These are phyloP conservation scores for Beauveria varroae DNA, from an alignment of 2,329 filamentous ascomycete genomes.

Conservation along the genomic window DNA sequence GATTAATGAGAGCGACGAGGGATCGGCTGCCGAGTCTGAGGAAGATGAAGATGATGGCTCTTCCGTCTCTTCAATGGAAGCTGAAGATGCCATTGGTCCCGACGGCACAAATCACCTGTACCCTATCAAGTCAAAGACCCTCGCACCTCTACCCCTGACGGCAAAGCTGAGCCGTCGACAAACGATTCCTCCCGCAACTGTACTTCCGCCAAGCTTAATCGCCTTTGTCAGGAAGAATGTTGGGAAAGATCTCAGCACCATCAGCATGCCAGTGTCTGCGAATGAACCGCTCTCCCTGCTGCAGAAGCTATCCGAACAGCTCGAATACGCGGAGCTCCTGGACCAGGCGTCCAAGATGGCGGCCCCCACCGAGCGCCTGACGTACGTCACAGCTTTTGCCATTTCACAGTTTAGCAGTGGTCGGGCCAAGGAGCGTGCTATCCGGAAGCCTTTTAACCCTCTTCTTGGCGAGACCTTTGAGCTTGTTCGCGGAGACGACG, in stretches of 20 bases:
- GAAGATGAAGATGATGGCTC: constrained; percentile 50
- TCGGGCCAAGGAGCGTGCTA: constrained; percentile 80
- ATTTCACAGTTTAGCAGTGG: constrained; percentile 76
- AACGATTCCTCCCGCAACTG: constrained; percentile 65
- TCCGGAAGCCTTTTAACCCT: constrained; percentile 95
- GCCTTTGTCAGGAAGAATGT: constrained; percentile 95
- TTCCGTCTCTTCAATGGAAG: constrained; percentile 52
- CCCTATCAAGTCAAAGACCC: constrained; percentile 65
- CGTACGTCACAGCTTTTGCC: constrained; percentile 85
- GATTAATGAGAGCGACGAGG: constrained; percentile 65
- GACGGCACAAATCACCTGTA: constrained; percentile 60
- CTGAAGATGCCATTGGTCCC: constrained; percentile 48
- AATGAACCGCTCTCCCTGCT: constrained; percentile 88
- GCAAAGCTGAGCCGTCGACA: constrained; percentile 57
- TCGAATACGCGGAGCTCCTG: constrained; percentile 84
- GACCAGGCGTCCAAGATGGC: constrained; percentile 63
- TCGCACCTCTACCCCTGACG: constrained; percentile 69
- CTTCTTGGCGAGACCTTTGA: constrained; percentile 95
- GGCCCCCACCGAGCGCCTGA: constrained; percentile 59
- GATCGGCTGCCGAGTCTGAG: constrained; percentile 45
- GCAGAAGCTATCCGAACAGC: constrained; percentile 80
- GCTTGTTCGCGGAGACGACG: constrained; percentile 75
- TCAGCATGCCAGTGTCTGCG: constrained; percentile 94
- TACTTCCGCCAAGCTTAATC: constrained; percentile 82
- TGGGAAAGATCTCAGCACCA: constrained; percentile 92